phyloP scores from a whole-genome alignment of 345 rosid genomes.

The Eucalyptus tenuipes region DNA sequence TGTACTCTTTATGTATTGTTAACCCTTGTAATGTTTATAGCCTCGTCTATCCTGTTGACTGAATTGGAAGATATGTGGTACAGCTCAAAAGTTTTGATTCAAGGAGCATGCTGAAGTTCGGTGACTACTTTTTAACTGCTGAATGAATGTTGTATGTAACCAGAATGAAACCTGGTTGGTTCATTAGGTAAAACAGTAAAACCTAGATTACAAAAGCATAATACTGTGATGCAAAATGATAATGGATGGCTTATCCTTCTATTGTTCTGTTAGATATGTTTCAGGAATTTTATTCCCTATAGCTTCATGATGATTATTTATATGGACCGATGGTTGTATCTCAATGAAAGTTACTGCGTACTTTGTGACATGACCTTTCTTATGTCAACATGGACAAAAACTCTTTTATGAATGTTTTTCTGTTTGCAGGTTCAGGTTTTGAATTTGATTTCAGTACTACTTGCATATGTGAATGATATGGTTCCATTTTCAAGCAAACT shows the following conservation, averaged over 20 bases:
- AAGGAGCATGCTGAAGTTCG: neutral
- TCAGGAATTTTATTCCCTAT: neutral
- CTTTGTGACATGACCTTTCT: neutral
- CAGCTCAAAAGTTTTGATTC: neutral
- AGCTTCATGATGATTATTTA: neutral
- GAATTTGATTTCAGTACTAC: slow-evolving; percentile 77
- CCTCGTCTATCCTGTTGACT: neutral
- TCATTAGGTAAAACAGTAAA: neutral
- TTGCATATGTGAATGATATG: slow-evolving; percentile 68
- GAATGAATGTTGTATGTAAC: neutral
- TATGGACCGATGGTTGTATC: neutral
- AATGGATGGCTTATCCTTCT: neutral
- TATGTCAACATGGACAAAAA: neutral
- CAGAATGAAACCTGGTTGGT: neutral
- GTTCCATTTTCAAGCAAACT: slow-evolving; percentile 66
- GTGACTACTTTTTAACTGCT: neutral
- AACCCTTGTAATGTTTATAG: neutral
- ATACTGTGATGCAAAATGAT: neutral
- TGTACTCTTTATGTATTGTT: neutral
- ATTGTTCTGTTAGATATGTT: neutral
- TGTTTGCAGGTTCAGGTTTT: slow-evolving; percentile 84
- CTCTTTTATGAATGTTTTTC: neutral
- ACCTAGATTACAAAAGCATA: neutral
- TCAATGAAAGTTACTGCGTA: neutral
- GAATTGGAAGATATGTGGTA: neutral